Conservation (phyloP, 2,329 filamentous ascomycete genomes). For the Pseudogymnoascus sp. region DNA sequence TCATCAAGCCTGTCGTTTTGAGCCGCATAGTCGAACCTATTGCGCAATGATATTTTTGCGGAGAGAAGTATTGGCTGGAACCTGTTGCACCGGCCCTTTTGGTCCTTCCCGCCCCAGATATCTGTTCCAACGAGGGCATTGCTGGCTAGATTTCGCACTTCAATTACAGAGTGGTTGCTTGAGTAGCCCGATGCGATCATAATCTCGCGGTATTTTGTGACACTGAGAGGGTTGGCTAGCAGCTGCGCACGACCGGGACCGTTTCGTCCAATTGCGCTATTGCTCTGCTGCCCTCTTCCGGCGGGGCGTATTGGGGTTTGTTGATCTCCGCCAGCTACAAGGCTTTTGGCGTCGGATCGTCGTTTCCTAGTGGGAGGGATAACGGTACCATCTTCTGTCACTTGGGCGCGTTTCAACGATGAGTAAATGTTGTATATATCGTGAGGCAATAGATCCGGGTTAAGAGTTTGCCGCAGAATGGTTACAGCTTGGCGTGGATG, state of each 20-base stretch:
- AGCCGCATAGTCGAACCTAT: slow-evolving; percentile 51
- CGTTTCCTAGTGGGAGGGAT: background rate
- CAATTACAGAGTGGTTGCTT: slow-evolving; percentile 41
- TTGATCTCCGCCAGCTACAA: background rate
- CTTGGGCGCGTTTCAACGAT: background rate
- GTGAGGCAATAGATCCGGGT: slow-evolving; percentile 2
- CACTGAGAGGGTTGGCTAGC: background rate
- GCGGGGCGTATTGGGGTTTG: background rate
- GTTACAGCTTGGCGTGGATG: background rate
- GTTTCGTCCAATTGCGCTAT: background rate
- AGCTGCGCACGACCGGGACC: background rate
- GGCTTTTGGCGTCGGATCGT: slow-evolving; percentile 2
- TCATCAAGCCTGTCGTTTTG: slow-evolving; percentile 51
- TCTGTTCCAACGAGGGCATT: slow-evolving; percentile 42
- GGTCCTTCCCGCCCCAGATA: slow-evolving; percentile 41
- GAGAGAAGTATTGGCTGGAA: slow-evolving; percentile 57
- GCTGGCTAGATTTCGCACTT: slow-evolving; percentile 55
- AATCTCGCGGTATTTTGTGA: background rate
- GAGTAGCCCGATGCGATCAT: slow-evolving; percentile 8
- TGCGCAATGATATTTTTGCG: slow-evolving; percentile 48
- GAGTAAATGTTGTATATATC: slow-evolving; percentile 2
- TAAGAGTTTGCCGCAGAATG: slow-evolving; percentile 4
- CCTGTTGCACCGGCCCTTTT: slow-evolving; percentile 56
- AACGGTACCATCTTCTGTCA: slow-evolving; percentile 8
- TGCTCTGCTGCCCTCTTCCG: background rate